Base-by-base conservation (phyloP, 352 stramenopile genomes). In the Phytophthora idaei region DNA sequence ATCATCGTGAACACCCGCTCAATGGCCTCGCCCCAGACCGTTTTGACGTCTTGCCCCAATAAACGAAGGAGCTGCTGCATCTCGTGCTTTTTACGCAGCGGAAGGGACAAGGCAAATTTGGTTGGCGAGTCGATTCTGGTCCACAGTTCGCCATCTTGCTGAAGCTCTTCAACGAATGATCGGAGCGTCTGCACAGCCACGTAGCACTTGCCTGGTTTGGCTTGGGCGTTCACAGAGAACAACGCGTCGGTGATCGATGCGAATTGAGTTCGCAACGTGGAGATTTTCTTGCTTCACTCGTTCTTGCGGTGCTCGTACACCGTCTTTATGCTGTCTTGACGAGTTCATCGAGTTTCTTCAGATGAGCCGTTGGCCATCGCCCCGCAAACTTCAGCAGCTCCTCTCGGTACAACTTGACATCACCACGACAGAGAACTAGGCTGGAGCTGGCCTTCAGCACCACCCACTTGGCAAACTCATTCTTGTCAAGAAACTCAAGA, bases 401-500 rank as follows among this genome's bases (percentile, higher is more conserved):
- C 0, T 81, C 73, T 48, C 63, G 69, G 45, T 71, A 78, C 12
- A 36, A 14, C 34, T 62, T 67, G 28, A 57, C 27, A 44, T 76
- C 42, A 3, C 50, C 45, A 48, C 46, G 57, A 6, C 42, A 67
- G 9, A 60, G 25, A n/a, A 71, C 56, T 7, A 73, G 36, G 32
- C 37, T 60, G 5, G 49, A 44, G 3, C 37, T 49, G n/a, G 65
- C 63, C 27, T 78, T 72, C 3, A 48, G 32, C 7, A 69, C 62
- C 10, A 78, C 70, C 63, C 71, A 81, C 44, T 68, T 65, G 4
- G 73, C 73, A 48, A 78, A 81, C 25, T 73, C 57, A 17, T 69
- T 57, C 58, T 73, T 78, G 67, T 68, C 48, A 8, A 52, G 56
- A 34, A 78, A 76, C 17, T 73, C 67, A 2, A 69, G 42, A 42